phyloP scores from a whole-genome alignment of 192 early-diverging fungal genomes.

The Coemansia biformis region DNA sequence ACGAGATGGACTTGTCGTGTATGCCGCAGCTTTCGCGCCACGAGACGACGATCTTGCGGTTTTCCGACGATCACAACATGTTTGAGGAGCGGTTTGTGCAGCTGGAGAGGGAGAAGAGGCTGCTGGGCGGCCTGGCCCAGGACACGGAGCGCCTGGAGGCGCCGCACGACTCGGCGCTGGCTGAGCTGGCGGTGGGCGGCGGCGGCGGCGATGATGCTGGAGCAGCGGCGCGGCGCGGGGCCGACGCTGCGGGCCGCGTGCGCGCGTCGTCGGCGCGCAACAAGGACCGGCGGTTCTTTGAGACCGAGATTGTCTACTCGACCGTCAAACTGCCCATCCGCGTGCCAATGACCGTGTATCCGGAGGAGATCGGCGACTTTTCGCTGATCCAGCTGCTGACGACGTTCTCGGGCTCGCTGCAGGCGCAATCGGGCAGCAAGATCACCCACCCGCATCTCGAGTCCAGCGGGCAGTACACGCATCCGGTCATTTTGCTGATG shows the following conservation, averaged over 20 bases:
- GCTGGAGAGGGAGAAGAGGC: constrained; percentile 35
- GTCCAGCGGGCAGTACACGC: constrained; percentile 73
- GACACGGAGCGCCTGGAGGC: constrained; percentile 25
- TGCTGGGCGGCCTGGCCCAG: constrained; percentile 16
- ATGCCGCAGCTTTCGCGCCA: constrained; percentile 74
- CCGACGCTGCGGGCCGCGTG: constrained; percentile 49
- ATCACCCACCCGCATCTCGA: constrained; percentile 84
- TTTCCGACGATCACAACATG: constrained; percentile 74
- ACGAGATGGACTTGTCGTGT: constrained; percentile 72
- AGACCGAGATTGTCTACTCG: constrained; percentile 79
- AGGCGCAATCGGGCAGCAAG: constrained; percentile 43
- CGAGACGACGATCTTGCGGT: constrained; percentile 80
- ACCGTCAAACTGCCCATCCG: constrained; percentile 81
- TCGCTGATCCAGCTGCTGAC: constrained; percentile 75
- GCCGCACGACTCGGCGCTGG: constrained; percentile 19
- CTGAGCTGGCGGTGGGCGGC: constrained; percentile 13
- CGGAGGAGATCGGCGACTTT: constrained; percentile 91
- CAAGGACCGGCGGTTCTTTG: constrained; percentile 84
- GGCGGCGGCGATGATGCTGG: constrained; percentile 22
- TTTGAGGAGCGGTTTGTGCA: constrained; percentile 75
- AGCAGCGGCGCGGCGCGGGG: constrained; percentile 34
- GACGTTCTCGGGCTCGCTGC: constrained; percentile 57
- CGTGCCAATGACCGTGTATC: constrained; percentile 78
- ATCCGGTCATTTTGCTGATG: constrained; percentile 80
- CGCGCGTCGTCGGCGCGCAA: constrained; percentile 53